Conservation (phyloP, 495 filamentous ascomycete genomes). For the Podospora appendiculata region DNA sequence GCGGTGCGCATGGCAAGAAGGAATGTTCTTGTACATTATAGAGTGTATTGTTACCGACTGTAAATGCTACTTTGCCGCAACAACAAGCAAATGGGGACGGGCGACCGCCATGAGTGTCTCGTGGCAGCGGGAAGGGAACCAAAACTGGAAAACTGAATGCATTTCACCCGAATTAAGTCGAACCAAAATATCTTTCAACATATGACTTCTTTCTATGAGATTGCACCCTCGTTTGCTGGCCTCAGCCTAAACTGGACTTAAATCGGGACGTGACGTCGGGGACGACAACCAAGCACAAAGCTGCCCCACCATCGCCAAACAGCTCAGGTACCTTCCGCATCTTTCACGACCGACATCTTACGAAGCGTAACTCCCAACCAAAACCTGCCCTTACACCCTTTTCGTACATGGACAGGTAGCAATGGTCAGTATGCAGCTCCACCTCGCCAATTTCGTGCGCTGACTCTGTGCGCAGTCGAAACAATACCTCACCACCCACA, state of each 20-base stretch:
- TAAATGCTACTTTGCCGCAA: background rate
- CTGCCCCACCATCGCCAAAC: conserved; percentile 2
- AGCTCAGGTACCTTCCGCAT: too few species aligned
- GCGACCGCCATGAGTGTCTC: too few species aligned
- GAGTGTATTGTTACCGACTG: background rate
- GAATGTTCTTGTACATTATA: conserved; percentile 4
- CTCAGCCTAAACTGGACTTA: too few species aligned
- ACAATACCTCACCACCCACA: conserved; percentile 91
- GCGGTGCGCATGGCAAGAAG: background rate
- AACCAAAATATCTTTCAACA: too few species aligned
- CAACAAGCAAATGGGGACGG: too few species aligned
- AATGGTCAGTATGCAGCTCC: conserved; percentile 27
- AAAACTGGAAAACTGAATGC: too few species aligned
- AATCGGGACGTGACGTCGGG: background rate
- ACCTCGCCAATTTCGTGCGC: background rate
- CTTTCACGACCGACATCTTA: background rate
- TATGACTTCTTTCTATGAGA: too few species aligned
- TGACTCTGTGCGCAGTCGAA: conserved; percentile 59
- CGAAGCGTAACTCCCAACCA: background rate
- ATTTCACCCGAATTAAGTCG: too few species aligned
- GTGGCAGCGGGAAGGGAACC: too few species aligned
- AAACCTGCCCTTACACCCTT: background rate
- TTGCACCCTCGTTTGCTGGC: too few species aligned
- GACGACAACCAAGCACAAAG: background rate
- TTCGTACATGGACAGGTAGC: conserved; percentile 24